Evolutionary conservation across 1,139 yeast species (phyloP), one percentile per base, ranked within the genome.

Genomic region (Blastobotrys indianensis): DNA sequence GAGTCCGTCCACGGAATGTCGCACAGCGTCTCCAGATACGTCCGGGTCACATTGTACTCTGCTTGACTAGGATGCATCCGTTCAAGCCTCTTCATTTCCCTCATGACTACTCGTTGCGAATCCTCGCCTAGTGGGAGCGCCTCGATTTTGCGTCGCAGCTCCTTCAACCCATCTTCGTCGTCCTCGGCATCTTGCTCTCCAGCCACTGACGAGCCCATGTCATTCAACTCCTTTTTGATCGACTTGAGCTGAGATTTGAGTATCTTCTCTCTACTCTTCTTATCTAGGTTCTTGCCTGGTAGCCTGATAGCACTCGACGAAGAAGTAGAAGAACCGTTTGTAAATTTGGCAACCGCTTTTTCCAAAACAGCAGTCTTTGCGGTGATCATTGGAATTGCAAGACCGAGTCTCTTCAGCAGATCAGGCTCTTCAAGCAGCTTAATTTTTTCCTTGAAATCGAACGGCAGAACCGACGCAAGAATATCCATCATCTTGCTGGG

Each of bases 1-100:
- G 25, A 20, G 9, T 37, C 23, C 13, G 32, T 37, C 74, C 74
- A 70, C 10, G 74, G 94, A 38, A 84, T 66, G 53, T 82, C 86
- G 57, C 79, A 69, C 8, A 84, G 75, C 42, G 83, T 77, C 55
- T 84, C 94, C 45, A 84, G 70, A 60, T 84, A 84, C 42, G 82
- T 79, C 25, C 87, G 65, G 46, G 83, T 72, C 2, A 83, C 87
- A 60, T 83, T 86, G 63, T 79, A 82, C 60, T 84, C 94, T 1
- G 88, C 80, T 47, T 82, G 82, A 2, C 78, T 78, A 1, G 84
- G 77, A 38, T 79, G 80, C 64, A 85, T 74, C 17, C 80, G 69
- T 54, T 76, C 75, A 57, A 84, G 70, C 29, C 88, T 69, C 56
- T 76, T 77, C 57, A 72, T 75, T 57, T 84, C 94, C 49, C 83